These are phyloP conservation scores for Penicillium herquei DNA, from an alignment of 495 filamentous ascomycete genomes.

Conservation along the genomic window DNA sequence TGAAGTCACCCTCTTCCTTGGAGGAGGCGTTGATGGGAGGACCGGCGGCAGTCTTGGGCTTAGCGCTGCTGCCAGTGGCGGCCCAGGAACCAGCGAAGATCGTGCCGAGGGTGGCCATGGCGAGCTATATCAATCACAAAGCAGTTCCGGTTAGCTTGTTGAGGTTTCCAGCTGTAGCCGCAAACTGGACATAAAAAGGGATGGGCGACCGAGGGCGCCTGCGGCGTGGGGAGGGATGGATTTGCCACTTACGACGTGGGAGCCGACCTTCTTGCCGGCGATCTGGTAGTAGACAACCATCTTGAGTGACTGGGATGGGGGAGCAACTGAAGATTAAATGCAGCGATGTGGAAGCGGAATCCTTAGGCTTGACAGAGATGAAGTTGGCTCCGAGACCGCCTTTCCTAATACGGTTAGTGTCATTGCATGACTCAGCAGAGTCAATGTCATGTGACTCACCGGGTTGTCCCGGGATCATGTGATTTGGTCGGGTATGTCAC, in stretches of 20 bases:
- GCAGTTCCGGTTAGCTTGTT: constrained; percentile 11
- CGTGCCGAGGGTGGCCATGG: constrained; percentile 75
- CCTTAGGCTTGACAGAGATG: constrained; percentile 23
- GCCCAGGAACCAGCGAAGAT: constrained; percentile 57
- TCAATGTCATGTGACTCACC: constrained; percentile 28
- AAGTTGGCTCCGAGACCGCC: constrained; percentile 29
- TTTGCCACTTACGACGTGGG: constrained; percentile 75
- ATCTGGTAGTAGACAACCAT: constrained; percentile 89
- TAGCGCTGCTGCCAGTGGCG: constrained; percentile 60
- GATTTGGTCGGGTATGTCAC: constrained; percentile 7
- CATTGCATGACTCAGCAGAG: constrained; percentile 20
- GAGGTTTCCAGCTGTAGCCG: constrained; percentile 15
- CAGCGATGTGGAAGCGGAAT: constrained; percentile 32
- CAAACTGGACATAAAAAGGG: constrained; percentile 20
- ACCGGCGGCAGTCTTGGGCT: constrained; percentile 54
- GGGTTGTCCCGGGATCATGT: constrained; percentile 18
- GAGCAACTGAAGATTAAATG: constrained; percentile 34
- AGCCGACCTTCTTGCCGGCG: constrained; percentile 87
- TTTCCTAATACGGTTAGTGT: constrained; percentile 23
- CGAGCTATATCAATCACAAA: constrained; percentile 56
- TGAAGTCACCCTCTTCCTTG: constrained; percentile 95
- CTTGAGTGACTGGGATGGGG: constrained; percentile 46
- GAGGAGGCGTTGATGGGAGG: constrained; percentile 85
- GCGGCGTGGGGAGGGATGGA: neutral
- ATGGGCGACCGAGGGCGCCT: constrained; percentile 13